phyloP scores from a whole-genome alignment of 2,329 filamentous ascomycete genomes.

The Colletotrichum sp. region DNA sequence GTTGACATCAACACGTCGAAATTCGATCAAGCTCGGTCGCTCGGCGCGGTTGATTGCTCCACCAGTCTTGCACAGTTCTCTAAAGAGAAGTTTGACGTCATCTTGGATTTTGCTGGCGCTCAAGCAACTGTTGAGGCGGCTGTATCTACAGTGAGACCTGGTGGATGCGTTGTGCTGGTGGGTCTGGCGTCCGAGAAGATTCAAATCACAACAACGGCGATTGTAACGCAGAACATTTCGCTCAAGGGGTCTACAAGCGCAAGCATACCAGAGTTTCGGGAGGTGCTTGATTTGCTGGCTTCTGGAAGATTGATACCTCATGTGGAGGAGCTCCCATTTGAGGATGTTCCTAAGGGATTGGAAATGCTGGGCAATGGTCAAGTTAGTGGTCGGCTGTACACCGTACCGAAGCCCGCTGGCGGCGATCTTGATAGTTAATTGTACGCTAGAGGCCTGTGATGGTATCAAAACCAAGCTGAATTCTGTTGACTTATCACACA shows the following conservation, averaged over 20 bases:
- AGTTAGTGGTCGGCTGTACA: not conserved
- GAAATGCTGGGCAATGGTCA: not conserved
- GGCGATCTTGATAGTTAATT: not conserved
- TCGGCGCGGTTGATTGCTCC: not conserved
- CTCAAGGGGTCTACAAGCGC: not conserved
- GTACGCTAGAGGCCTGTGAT: not conserved
- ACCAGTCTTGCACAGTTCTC: not conserved
- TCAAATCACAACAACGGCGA: not conserved
- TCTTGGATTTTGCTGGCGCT: conserved; percentile 13
- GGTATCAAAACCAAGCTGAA: not conserved
- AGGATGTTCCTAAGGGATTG: not conserved
- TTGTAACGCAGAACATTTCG: not conserved
- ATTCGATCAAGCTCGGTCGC: not conserved
- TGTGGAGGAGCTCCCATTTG: not conserved
- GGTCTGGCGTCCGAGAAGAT: not conserved
- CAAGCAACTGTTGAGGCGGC: not conserved
- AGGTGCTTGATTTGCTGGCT: not conserved
- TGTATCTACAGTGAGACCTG: not conserved
- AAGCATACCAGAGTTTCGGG: not conserved
- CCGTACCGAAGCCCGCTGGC: not conserved
- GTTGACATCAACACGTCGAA: not conserved
- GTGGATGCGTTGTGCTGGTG: conserved; percentile 9
- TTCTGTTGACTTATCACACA: not conserved
- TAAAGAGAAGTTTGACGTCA: not conserved
- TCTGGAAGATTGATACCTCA: not conserved